Conservation (phyloP, 176 grass and related monocot species). For the Avena atlantica region DNA sequence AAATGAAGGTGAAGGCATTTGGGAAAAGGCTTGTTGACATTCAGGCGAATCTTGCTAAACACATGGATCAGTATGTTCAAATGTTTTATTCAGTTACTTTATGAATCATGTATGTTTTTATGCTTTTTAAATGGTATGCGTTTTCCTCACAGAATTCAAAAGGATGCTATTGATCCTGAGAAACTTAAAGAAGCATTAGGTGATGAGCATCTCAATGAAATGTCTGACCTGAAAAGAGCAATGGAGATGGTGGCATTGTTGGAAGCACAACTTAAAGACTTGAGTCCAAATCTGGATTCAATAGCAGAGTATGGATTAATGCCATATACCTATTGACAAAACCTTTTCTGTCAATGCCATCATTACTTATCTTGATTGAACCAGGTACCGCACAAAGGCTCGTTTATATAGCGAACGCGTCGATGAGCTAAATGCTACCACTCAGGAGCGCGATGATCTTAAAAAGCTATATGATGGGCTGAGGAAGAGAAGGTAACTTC, state of each 20-base stretch:
- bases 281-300: conserved; percentile 96
- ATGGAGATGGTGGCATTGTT: conserved; percentile 85
- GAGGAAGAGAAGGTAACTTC: conserved; percentile 74
- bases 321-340: background rate
- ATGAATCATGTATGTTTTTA: conserved; percentile 8
- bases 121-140: background rate
- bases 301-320: conserved; percentile 81
- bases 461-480: conserved; percentile 83
- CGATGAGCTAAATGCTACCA: conserved; percentile 81
- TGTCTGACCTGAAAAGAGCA: conserved; percentile 78
- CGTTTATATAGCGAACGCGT: conserved; percentile 72
- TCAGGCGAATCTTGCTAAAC: conserved; percentile 67
- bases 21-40: conserved; percentile 79
- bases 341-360: conserved; percentile 17
- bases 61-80: conserved; percentile 84
- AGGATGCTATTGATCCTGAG: conserved; percentile 83
- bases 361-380: conserved; percentile 44
- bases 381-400: conserved; percentile 79
- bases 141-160: conserved; percentile 73
- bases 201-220: conserved; percentile 65
- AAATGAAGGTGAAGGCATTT: conserved; percentile 82
- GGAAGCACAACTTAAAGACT: conserved; percentile 91
- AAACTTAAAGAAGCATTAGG: conserved; percentile 78
- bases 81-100: conserved; percentile 16
- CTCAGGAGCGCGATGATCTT: conserved; percentile 90